These are phyloP conservation scores for Spencermartinsiella europaea DNA, from an alignment of 805 yeast species.

Conservation along the genomic window DNA sequence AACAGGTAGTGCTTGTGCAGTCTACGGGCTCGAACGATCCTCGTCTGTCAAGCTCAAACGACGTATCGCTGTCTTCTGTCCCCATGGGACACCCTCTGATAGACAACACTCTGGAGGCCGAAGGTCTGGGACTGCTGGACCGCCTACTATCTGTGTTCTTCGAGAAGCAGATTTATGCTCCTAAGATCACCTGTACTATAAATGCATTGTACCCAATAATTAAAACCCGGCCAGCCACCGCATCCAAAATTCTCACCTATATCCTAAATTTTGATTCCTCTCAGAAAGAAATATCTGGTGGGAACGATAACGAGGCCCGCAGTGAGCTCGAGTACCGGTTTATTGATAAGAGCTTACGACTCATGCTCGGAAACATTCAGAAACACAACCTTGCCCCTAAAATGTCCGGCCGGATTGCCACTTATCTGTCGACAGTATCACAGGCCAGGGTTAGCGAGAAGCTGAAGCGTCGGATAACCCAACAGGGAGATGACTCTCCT, in stretches of 20 bases:
- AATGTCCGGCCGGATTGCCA: constrained; percentile 29
- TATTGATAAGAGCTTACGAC: constrained; percentile 51
- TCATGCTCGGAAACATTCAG: constrained; percentile 22
- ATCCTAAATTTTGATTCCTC: constrained; percentile 53
- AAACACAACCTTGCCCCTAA: constrained; percentile 30
- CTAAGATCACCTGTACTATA: constrained; percentile 61
- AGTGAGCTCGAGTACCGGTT: constrained; percentile 56
- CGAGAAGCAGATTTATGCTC: constrained; percentile 50
- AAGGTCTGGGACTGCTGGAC: constrained; percentile 66
- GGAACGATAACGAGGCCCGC: constrained; percentile 24
- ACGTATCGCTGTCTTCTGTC: constrained; percentile 47
- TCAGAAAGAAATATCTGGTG: constrained; percentile 13
- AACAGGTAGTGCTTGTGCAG: constrained; percentile 52
- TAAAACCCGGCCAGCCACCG: constrained; percentile 57
- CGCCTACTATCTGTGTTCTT: constrained; percentile 51
- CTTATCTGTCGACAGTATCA: constrained; percentile 26
- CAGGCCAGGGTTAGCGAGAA: constrained; percentile 27
- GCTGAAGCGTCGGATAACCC: constrained; percentile 32
- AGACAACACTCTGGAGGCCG: constrained; percentile 56
- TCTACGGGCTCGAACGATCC: constrained; percentile 38
- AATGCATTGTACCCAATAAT: constrained; percentile 60
- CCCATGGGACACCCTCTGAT: constrained; percentile 61
- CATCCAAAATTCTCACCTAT: constrained; percentile 49
- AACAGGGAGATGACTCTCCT: constrained; percentile 23
- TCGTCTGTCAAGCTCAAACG: constrained; percentile 24